These are phyloP conservation scores for Cladobotryum protrusum DNA, from an alignment of 2,329 filamentous ascomycete species.

Conservation along the genomic window DNA sequence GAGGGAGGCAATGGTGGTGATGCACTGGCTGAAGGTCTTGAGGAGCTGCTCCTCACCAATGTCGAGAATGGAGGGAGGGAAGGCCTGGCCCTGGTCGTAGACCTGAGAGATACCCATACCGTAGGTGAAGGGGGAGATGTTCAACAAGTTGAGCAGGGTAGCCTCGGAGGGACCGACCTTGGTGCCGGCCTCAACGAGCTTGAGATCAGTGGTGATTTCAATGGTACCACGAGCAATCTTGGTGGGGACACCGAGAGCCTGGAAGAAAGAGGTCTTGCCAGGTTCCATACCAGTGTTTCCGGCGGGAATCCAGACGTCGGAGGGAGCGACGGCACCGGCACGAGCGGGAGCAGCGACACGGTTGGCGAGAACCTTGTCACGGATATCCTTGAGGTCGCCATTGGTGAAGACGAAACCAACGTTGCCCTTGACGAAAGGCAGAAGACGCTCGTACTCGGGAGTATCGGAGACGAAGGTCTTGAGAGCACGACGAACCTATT, in stretches of 20 bases:
- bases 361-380: conserved; percentile 93
- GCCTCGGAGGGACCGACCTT: conserved; percentile 99
- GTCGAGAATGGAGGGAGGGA: conserved; percentile 80
- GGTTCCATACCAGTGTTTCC: conserved; percentile 99
- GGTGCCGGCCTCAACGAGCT: conserved; percentile 86
- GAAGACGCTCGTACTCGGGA: conserved; percentile 96
- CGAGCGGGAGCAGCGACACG: conserved; percentile 95
- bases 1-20: conserved; percentile 81
- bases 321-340: conserved; percentile 92
- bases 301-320: conserved; percentile 89
- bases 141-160: conserved; percentile 98
- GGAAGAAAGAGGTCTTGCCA: conserved; percentile 99
- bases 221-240: conserved; percentile 99
- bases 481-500: conserved; percentile 85
- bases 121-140: conserved; percentile 99
- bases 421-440: conserved; percentile 95
- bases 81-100: conserved; percentile 95
- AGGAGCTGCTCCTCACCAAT: conserved; percentile 94
- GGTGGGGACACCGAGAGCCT: conserved; percentile 99
- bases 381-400: conserved; percentile 81
- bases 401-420: conserved; percentile 99
- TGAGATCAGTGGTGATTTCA: conserved; percentile 96
- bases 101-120: conserved; percentile 95
- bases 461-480: conserved; percentile 87
- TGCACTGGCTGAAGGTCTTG: conserved; percentile 70